Base-by-base conservation (phyloP, 2,329 filamentous ascomycete species). In the Tolypocladium ovalisporum region DNA sequence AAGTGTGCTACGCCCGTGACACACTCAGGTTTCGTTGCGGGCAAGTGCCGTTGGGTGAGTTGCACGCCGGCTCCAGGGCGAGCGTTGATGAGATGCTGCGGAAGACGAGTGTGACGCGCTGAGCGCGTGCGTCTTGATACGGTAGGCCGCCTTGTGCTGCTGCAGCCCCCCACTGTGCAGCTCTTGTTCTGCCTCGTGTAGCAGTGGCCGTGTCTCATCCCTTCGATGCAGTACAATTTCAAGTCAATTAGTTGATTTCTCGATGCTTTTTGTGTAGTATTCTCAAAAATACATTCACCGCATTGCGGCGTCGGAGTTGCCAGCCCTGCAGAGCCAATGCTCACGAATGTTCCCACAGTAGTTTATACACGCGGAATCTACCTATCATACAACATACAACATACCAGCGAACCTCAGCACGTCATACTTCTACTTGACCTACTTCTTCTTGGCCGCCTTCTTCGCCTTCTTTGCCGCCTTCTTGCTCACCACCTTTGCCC, bases 401-500 rank as follows among this genome's bases (percentile, higher is more conserved):
- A 27, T 1, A 8, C 37, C 37, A 40, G 37, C 37, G 2, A 8
- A 9, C n/a, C n/a, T n/a, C n/a, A n/a, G n/a, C n/a, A n/a, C n/a
- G n/a, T n/a, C n/a, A n/a, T 4, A 8, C 19, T 36, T 3, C 12
- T 13, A n/a, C 4, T 6, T 17, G 8, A 17, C 8, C 62, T 62
- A 68, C 63, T 68, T 72, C 66, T 70, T 69, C 68, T 71, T 75
- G 9, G 60, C 61, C 12, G 66, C 65, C 66, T 72, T 68, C 67
- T 73, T 72, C 4, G 66, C 66, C 65, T 68, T 67, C 64, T 69
- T 73, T 6, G 69, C 68, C 15, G 68, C 70, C 67, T 74, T 73
- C 63, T 69, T 67, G 22, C 56, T 62, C 2, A 65, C 59, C 22
- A 60, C 59, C 65, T 68, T 71, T 67, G 70, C 69, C 62, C 67